Evolutionary conservation across 75 land plant species (phyloP), one percentile per base, ranked within the genome.

Genomic region (Azolla pinnata): DNA sequence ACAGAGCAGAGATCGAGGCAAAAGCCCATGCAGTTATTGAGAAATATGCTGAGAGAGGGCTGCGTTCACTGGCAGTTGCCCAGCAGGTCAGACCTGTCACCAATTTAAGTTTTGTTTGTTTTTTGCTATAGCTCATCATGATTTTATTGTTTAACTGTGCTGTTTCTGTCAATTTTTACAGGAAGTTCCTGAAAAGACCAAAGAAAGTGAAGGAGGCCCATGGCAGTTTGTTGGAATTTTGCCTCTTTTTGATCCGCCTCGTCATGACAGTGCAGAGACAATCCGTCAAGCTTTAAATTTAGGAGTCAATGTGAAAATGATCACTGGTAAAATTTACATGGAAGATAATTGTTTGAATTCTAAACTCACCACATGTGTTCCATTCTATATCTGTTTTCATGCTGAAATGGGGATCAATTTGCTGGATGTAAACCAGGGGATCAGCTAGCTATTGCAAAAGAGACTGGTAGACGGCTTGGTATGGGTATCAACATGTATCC

Each of bases 401-500:
- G n/a, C n/a, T n/a, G n/a, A n/a, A n/a, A n/a, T n/a, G 42, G 14
- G 42, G 42, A 7, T 38, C 14, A 38, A 14, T 8, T 8, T 38
- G 14, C 18, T 51, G n/a, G n/a, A 51, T 51, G 23, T 5, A 7
- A n/a, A 4, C 26, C 47, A 61, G 86, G 87, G 55, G 87, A 83
- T 31, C 89, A 85, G 68, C 70, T 83, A 2, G 88, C 88, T 3
- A 85, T 85, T 40, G 83, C 68, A 4, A 85, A 85, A 60, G 88
- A 85, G 45, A 85, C 86, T 30, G 88, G 86, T 23, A 73, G 86
- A 31, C 62, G 88, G 47, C 77, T 84, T 28, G 88, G 88, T 19
- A 84, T 84, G 85, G 85, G 86, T 4, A 73, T 74, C 26, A 83
- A 80, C 61, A 83, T 83, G 84, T 81, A 83, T 52, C 86, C 83